A percentile compares a stretch with the other conserved stretches of the same genome.
Evolutionary conservation across 768 basidiomycete genomes (phyloP).

Genomic region (Termitomyces heimii): DNA sequence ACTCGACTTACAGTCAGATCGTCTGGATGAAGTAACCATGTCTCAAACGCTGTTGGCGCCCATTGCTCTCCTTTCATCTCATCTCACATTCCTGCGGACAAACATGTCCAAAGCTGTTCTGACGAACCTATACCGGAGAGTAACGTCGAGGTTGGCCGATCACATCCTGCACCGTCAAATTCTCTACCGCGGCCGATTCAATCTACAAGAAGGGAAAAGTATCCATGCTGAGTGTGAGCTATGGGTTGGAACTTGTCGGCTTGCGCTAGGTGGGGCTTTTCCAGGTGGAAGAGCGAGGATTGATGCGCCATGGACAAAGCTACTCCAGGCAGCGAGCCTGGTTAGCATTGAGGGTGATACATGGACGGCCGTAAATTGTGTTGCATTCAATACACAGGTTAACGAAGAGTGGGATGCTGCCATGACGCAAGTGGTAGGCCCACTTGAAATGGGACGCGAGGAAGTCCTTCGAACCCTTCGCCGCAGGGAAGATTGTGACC

Average conservation of each 20-base stretch:
- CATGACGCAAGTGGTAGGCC: slow-evolving; percentile 46
- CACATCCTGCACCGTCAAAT: slow-evolving; percentile 83
- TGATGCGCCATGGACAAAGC: slow-evolving; percentile 70
- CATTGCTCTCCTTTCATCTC: slow-evolving; percentile 75
- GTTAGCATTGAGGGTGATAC: slow-evolving; percentile 52
- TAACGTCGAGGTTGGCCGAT: slow-evolving; percentile 62
- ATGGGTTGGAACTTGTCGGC: slow-evolving; percentile 77
- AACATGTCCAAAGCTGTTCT: slow-evolving; percentile 55
- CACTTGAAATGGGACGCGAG: slow-evolving; percentile 56
- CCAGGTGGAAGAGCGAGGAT: slow-evolving; percentile 45
- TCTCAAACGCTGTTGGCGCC: slow-evolving; percentile 71
- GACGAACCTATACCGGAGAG: slow-evolving; percentile 67
- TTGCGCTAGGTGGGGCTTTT: slow-evolving; percentile 43
- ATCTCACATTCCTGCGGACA: slow-evolving; percentile 61
- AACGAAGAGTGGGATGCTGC: slow-evolving; percentile 53
- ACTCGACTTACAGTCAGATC: slow-evolving; percentile 11
- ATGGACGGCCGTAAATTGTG: slow-evolving; percentile 41
- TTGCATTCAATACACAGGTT: slow-evolving; percentile 40
- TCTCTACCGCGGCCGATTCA: slow-evolving; percentile 68
- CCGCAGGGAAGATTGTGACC: slow-evolving; percentile 26
- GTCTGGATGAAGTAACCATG: slow-evolving; percentile 39
- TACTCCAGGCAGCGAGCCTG: slow-evolving; percentile 66
- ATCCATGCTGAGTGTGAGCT: slow-evolving; percentile 71
- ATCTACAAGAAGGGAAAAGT: slow-evolving; percentile 49
- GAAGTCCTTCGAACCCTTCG: slow-evolving; percentile 56